phyloP scores from a whole-genome alignment of 768 basidiomycete species.

The Termitomyces sp. region DNA sequence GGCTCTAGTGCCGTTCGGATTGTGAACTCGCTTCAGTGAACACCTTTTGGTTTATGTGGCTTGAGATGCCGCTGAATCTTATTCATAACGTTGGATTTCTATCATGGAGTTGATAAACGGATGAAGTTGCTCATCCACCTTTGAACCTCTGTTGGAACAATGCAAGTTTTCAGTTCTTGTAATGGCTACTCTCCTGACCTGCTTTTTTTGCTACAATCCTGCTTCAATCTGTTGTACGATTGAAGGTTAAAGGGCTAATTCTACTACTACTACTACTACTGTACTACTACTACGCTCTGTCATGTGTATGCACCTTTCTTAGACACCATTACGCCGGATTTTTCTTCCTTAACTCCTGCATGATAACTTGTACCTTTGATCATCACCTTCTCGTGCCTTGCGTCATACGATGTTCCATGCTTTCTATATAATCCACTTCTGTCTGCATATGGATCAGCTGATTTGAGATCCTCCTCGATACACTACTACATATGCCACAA shows the following conservation, averaged over 20 bases:
- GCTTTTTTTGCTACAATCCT: background rate
- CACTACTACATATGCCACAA: too few species aligned
- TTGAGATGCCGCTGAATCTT: background rate
- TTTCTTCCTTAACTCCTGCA: too few species aligned
- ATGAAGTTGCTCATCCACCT: background rate
- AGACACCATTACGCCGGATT: too few species aligned
- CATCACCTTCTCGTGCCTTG: background rate
- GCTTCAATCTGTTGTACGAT: background rate
- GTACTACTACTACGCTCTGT: background rate
- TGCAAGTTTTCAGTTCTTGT: background rate
- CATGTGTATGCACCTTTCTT: background rate
- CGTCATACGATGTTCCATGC: background rate
- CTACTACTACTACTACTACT: too few species aligned
- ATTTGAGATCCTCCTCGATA: too few species aligned
- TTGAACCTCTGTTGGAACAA: background rate
- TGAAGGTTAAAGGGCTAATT: too few species aligned
- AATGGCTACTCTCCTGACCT: background rate
- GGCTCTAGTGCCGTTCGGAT: conserved; percentile 12
- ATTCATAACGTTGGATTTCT: background rate
- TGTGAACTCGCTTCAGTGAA: background rate
- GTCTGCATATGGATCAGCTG: background rate
- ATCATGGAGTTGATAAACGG: background rate
- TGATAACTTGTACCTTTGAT: too few species aligned
- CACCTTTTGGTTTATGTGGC: background rate
- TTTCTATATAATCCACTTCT: background rate